These are phyloP conservation scores for Entamoeba dispar DNA, from an alignment of 208 protist species.

Conservation along the genomic window DNA sequence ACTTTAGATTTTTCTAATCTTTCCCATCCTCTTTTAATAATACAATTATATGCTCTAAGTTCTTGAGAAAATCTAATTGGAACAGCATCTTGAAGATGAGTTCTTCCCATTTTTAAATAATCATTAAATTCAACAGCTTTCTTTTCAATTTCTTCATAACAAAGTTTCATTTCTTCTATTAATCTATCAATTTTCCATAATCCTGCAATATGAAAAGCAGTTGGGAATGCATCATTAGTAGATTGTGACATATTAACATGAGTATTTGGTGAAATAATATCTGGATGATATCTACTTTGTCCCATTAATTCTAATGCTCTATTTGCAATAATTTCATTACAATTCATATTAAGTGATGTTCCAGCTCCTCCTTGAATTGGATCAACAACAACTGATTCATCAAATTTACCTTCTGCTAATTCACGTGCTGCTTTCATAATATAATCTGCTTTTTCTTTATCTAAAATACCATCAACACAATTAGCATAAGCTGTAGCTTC, in stretches of 20 bases:
- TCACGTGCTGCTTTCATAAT: constrained; percentile 46
- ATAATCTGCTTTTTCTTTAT: constrained; percentile 31
- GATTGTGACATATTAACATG: constrained; percentile 63
- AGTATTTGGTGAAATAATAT: constrained; percentile 43
- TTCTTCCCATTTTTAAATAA: constrained; percentile 67
- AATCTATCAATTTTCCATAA: constrained; percentile 27
- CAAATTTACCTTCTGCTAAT: constrained; percentile 33
- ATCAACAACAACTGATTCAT: constrained; percentile 33
- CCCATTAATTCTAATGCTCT: constrained; percentile 36
- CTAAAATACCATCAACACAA: constrained; percentile 31
- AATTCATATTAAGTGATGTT: constrained; percentile 74
- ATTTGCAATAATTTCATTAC: constrained; percentile 51
- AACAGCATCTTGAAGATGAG: constrained; percentile 60
- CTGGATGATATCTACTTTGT: constrained; percentile 55
- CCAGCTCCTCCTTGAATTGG: constrained; percentile 59
- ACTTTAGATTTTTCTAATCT: constrained; percentile 44
- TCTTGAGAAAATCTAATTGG: constrained; percentile 57
- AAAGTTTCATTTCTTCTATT: constrained; percentile 24
- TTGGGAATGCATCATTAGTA: constrained; percentile 58
- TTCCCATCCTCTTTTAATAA: constrained; percentile 9
- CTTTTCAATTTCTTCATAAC: constrained; percentile 1
- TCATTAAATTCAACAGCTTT: constrained; percentile 1
- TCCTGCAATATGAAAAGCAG: constrained; percentile 52
- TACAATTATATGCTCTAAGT: constrained; percentile 43
- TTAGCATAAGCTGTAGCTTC: constrained; percentile 44